Base-by-base conservation (phyloP, 495 filamentous ascomycete genomes). In the Aspergillus sclerotioniger region DNA sequence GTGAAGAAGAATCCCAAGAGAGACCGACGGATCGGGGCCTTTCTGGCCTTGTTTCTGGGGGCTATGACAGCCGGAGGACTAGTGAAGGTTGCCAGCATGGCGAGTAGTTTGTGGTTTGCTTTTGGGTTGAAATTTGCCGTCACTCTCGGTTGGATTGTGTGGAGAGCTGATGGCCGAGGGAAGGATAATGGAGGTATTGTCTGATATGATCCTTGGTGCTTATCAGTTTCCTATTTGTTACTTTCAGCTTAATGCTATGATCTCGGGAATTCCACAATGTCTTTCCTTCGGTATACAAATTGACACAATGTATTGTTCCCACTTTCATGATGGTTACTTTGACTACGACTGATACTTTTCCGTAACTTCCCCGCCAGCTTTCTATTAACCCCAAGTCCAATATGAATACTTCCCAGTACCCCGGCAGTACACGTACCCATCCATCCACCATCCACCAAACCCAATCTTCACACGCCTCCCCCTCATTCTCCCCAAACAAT, bases 11-110 rank as follows among this genome's bases (percentile, higher is more conserved):
- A 75, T 35, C 63, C 62, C 0, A 71, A 67, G 46, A 63, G 72
- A 3, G 74, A 77, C 44, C 63, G 72, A 8, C 58, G 72, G 3
- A 54, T 70, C 6, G 74, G 61, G 0, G 65, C 67, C 2, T 74
- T 77, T 25, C 35, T 76, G 8, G 68, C 70, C 0, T 49, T 74
- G 13, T 73, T 76, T 28, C 43, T 72, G 2, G 74, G 74, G 13
- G 72, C 74, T 0, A 74, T 76, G 69, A 72, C 71, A 0, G 70
- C 72, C 0, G 74, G 74, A 0, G 71, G 71, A 1, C 51, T 77
- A 21, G 67, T 68, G 1, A 70, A 68, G 56, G 53, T 66, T 7
- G 61, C 67, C 0, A 44, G 39, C 5, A 67, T 77, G 65, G 62
- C 68, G 3, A 62, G 66, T 29, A 70, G 71, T 51, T 62, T 76